A percentile compares a stretch with the other conserved stretches of the same genome.
Conservation (phyloP, 371 early-diverging fungal genomes). For the Mortierella sp. region DNA sequence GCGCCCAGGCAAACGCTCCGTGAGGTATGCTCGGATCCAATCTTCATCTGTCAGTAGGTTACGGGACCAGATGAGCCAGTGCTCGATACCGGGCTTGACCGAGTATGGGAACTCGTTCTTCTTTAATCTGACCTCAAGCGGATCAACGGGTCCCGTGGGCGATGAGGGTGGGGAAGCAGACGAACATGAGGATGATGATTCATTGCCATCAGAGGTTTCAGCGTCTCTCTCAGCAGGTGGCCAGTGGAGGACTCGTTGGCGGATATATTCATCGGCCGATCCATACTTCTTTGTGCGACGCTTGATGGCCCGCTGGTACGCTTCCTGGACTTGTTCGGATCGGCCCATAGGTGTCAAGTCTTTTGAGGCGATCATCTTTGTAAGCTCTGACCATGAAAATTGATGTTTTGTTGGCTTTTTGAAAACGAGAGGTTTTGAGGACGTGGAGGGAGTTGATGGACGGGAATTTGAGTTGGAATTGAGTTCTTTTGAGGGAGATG, state of each 20-base stretch:
- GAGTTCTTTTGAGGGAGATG: background rate
- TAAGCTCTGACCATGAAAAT: constrained; percentile 44
- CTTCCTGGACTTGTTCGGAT: constrained; percentile 41
- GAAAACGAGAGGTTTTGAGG: constrained; percentile 43
- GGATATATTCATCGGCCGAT: constrained; percentile 52
- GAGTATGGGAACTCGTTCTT: constrained; percentile 57
- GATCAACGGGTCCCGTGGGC: constrained; percentile 49
- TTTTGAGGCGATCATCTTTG: constrained; percentile 44
- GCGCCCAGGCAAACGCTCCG: constrained; percentile 52
- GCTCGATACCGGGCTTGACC: constrained; percentile 49
- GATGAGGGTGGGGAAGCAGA: constrained; percentile 30
- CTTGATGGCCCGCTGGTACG: constrained; percentile 51
- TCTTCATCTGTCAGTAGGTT: constrained; percentile 39
- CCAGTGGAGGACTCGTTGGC: constrained; percentile 52
- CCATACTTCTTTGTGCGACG: constrained; percentile 45
- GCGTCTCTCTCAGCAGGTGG: constrained; percentile 30
- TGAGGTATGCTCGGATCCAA: constrained; percentile 48
- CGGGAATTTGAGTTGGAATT: background rate
- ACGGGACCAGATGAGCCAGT: constrained; percentile 56
- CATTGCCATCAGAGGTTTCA: constrained; percentile 35
- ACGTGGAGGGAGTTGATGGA: constrained; percentile 9
- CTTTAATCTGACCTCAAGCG: constrained; percentile 40
- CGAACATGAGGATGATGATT: constrained; percentile 28
- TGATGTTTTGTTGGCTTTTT: constrained; percentile 54
- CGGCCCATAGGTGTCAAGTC: constrained; percentile 49